Percentiles rank a stretch among this genome's conserved stretches.
phyloP scores from a whole-genome alignment of 257 asterid genomes.

The Ocimum tenuiflorum region DNA sequence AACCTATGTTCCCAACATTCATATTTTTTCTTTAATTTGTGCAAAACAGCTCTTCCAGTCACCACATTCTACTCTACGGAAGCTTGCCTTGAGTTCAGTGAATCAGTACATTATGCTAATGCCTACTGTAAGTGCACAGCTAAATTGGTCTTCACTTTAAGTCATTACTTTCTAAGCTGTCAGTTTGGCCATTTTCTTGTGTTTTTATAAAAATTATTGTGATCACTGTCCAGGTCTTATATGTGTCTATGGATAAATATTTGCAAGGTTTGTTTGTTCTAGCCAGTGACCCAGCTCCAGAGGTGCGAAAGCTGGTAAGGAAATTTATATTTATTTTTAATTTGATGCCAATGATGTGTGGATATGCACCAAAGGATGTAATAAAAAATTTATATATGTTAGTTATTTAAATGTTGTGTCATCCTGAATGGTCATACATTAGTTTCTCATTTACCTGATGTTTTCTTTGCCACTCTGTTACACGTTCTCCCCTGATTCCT shows the following conservation, averaged over 20 bases:
- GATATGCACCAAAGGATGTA: neutral
- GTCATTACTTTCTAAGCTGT: neutral
- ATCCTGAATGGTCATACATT: neutral
- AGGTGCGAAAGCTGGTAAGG: conserved; percentile 91
- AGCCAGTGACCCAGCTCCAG: conserved; percentile 72
- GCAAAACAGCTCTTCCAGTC: conserved; percentile 83
- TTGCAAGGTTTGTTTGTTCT: conserved; percentile 89
- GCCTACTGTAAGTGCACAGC: conserved; percentile 65
- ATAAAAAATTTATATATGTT: neutral
- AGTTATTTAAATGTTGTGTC: neutral
- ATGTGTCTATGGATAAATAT: conserved; percentile 73
- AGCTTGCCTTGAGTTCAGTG: conserved; percentile 82
- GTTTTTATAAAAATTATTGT: neutral
- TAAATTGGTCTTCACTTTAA: conserved; percentile 4
- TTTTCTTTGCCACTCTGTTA: neutral
- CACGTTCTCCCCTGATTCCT: neutral
- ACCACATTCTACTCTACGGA: conserved; percentile 60
- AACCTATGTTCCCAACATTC: conserved; percentile 4
- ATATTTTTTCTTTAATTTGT: conserved; percentile 4
- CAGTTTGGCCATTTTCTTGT: neutral
- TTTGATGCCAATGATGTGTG: neutral
- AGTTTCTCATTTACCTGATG: conserved; percentile 9
- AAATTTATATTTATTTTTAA: neutral
- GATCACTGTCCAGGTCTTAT: conserved; percentile 46
- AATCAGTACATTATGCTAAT: conserved; percentile 90